These are phyloP conservation scores for Backusella australiensis DNA, from an alignment of 192 early-diverging fungal species.

Conservation along the genomic window DNA sequence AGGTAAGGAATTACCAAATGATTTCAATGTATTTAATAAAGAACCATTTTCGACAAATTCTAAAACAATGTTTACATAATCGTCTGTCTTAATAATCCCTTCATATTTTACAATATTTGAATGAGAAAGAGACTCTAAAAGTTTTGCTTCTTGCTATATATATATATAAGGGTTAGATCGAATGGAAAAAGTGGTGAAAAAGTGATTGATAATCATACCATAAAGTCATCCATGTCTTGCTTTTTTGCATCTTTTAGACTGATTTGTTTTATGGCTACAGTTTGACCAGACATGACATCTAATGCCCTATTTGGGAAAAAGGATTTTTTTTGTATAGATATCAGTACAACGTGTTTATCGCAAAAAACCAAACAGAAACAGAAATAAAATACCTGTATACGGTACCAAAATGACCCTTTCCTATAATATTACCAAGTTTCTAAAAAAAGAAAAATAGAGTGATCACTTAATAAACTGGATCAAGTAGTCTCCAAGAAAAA, in stretches of 20 bases:
- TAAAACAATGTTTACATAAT: constrained; percentile 82
- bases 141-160: constrained; percentile 69
- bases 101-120: constrained; percentile 84
- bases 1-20: constrained; percentile 81
- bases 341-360: not conserved
- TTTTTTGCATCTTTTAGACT: constrained; percentile 56
- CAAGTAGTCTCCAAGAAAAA: not conserved
- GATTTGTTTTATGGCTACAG: constrained; percentile 89
- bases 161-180: constrained; percentile 10
- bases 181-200: not conserved
- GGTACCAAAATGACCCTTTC: constrained; percentile 85
- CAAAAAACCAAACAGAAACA: not conserved
- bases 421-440: constrained; percentile 86
- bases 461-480: not conserved
- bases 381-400: constrained; percentile 64
- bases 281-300: constrained; percentile 73
- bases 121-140: constrained; percentile 80
- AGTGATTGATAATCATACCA: constrained; percentile 37
- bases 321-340: not conserved
- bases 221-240: constrained; percentile 69
- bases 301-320: constrained; percentile 52
- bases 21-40: constrained; percentile 77
- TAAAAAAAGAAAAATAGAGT: constrained; percentile 26
- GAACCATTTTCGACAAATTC: constrained; percentile 97
- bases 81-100: constrained; percentile 71